phyloP scores from a whole-genome alignment of 176 grass and related monocot genomes.

The Musa itinerans region DNA sequence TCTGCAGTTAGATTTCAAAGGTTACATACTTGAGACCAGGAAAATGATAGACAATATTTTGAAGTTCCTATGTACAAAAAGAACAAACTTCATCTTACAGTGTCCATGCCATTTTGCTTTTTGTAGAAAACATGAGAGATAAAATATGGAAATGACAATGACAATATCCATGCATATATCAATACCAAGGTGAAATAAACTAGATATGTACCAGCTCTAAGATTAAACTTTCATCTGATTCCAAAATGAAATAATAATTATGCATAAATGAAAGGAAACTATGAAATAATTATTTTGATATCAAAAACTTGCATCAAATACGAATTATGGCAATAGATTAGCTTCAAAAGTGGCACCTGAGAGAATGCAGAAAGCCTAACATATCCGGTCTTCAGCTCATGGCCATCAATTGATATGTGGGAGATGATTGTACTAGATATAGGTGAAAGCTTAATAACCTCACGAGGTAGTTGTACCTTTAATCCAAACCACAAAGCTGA shows the following conservation, averaged over 20 bases:
- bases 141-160: slow-evolving; percentile 1
- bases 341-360: slow-evolving; percentile 39
- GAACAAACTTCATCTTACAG: background rate
- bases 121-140: background rate
- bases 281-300: background rate
- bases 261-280: background rate
- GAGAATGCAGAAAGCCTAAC: slow-evolving; percentile 79
- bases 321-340: background rate
- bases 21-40: background rate
- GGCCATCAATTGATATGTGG: slow-evolving; percentile 57
- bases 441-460: slow-evolving; percentile 86
- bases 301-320: background rate
- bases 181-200: slow-evolving; percentile 1
- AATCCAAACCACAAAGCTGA: slow-evolving; percentile 13
- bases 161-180: slow-evolving; percentile 19
- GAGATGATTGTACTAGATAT: slow-evolving; percentile 74
- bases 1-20: background rate
- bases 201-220: background rate
- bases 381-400: slow-evolving; percentile 71
- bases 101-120: background rate
- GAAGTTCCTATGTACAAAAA: background rate
- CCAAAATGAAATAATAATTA: no score
- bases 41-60: background rate
- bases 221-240: no score
- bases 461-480: slow-evolving; percentile 72